Conservation (phyloP, 306 rosid genomes). For the Alnus glutinosa region DNA sequence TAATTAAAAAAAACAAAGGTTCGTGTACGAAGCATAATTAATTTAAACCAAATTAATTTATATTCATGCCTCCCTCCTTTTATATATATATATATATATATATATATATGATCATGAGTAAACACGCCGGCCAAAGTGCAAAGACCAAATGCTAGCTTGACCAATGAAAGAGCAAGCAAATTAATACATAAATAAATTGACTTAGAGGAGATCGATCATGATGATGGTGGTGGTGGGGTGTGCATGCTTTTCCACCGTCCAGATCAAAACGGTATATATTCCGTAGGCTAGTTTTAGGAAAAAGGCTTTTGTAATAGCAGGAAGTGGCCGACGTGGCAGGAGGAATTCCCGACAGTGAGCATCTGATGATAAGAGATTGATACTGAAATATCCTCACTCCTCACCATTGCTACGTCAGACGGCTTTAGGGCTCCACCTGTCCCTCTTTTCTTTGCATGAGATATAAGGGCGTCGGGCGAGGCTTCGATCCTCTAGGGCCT, state of each 20-base stretch:
- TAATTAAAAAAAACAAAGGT: not conserved
- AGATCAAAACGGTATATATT: conserved; percentile 28
- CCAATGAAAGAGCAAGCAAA: not conserved
- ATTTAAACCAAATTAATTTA: not conserved
- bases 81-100: not conserved
- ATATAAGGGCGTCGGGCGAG: no score
- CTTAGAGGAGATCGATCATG: no score
- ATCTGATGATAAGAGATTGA: conserved; percentile 53
- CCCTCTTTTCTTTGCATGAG: not conserved
- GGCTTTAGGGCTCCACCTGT: conserved; percentile 32
- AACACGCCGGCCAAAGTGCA: not conserved
- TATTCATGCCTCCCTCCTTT: not conserved
- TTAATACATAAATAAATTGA: not conserved
- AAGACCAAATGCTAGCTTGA: not conserved
- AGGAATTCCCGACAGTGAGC: conserved; percentile 64
- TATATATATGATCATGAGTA: no score
- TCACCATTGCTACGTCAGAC: conserved; percentile 19
- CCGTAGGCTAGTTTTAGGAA: conserved; percentile 4
- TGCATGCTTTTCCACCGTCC: conserved; percentile 20
- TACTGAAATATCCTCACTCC: conserved; percentile 22
- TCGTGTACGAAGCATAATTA: not conserved
- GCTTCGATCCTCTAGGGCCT: no score
- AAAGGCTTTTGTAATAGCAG: conserved; percentile 6
- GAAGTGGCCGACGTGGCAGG: conserved; percentile 36
- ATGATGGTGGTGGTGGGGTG: not conserved